A percentile compares a stretch with the other conserved stretches of the same genome.
Evolutionary conservation across 768 basidiomycete species (phyloP).

Genomic region (Amylocystis lapponica): DNA sequence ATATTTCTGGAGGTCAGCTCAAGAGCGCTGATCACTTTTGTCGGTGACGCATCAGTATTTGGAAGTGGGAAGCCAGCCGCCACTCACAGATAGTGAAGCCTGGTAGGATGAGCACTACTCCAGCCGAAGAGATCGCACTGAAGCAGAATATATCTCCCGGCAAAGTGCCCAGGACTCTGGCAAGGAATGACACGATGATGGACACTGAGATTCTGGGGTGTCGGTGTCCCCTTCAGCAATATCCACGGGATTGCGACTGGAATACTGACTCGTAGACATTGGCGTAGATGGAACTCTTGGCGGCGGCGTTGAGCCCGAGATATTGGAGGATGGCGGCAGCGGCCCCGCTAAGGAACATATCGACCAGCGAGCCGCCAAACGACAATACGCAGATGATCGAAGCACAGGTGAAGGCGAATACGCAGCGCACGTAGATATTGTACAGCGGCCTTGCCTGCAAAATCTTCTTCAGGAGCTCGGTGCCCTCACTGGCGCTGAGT

Average conservation of each 20-base stretch:
- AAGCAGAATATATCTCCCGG: constrained; percentile 79
- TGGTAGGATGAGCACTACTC: constrained; percentile 86
- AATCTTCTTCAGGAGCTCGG: constrained; percentile 56
- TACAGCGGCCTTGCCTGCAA: constrained; percentile 65
- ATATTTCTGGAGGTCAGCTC: constrained; percentile 80
- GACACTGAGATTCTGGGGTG: constrained; percentile 71
- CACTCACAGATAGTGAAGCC: constrained; percentile 76
- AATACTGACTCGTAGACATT: constrained; percentile 89
- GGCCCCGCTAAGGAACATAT: constrained; percentile 75
- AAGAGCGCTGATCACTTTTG: constrained; percentile 65
- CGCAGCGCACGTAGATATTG: constrained; percentile 57
- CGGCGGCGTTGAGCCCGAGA: constrained; percentile 74
- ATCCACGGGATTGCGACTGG: not conserved
- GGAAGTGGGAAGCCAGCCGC: not conserved
- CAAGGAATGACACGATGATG: constrained; percentile 78
- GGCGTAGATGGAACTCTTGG: constrained; percentile 87
- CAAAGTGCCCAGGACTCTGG: constrained; percentile 73
- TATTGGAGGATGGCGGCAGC: constrained; percentile 71
- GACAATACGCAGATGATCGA: constrained; percentile 79
- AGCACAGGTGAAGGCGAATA: constrained; percentile 71
- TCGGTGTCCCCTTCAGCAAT: not conserved
- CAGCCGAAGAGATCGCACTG: constrained; percentile 83
- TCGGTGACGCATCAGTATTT: not conserved
- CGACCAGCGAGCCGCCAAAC: constrained; percentile 75
- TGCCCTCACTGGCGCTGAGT: constrained; percentile 69